Base-by-base conservation (phyloP, 306 rosid genomes). In the Prunus davidiana region DNA sequence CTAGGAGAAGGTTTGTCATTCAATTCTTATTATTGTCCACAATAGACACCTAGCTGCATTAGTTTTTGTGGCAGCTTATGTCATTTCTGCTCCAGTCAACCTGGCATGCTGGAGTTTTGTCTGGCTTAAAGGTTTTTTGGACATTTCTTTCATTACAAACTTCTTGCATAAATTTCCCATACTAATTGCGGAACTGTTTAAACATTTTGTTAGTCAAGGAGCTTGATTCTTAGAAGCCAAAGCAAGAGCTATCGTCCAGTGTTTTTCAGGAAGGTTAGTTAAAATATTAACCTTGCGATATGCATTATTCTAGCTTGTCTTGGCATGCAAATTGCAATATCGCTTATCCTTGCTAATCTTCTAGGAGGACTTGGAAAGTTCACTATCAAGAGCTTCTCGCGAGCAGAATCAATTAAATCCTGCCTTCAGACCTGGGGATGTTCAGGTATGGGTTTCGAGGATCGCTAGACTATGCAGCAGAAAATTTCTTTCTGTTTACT, bases 301-400 rank as follows among this genome's bases (percentile, higher is more conserved):
- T 78, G 61, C 43, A 45, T 62, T 71, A 49, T 65, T 64, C 70
- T 76, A 12, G 77, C 74, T 74, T 56, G 27, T 71, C 64, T 41
- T 76, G 54, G 55, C 80, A 81, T 51, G 11, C 47, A 27, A 61
- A 34, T 54, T 25, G 41, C 13, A 15, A 6, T 60, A 28, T 63
- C 74, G 71, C 68, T 83, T 61, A n/a, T 64, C 76, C 52, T 82
- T 79, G 46, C 49, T 46, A 34, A 41, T 81, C 76, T 79, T 73
- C 9, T 78, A 92, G 97, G 98, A 94, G 91, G 98, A 94, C 79
- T 84, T 94, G 30, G 97, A 89, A 74, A 90, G 83, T 56, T 89
- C 97, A 41, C 84, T 94, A 70, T 77, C 67, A 70, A 78, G 82
- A 62, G 96, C 98, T 78, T 84, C 97, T 49, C 64, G 68, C 19